Conservation (phyloP, 2,329 filamentous ascomycete genomes). For the Akanthomyces dipterigenus region DNA sequence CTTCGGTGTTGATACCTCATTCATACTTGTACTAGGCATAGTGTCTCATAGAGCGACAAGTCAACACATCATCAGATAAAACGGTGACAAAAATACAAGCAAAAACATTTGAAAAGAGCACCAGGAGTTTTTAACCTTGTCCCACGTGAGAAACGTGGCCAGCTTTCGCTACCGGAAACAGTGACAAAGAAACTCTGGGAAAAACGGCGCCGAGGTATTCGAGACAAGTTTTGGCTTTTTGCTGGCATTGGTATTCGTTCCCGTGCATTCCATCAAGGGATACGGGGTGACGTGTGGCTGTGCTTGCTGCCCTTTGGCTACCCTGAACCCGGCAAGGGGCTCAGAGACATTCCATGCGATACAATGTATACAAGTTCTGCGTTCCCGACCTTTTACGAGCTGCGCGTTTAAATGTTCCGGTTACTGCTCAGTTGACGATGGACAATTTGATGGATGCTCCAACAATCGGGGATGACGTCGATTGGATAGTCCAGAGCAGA, state of each 20-base stretch:
- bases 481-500: neutral
- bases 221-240: neutral
- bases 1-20: constrained; percentile 20
- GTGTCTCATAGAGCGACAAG: neutral
- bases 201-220: neutral
- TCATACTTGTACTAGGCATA: constrained; percentile 7
- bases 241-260: neutral
- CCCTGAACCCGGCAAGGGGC: neutral
- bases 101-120: neutral
- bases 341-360: constrained; percentile 1
- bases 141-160: neutral
- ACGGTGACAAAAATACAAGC: neutral
- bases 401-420: neutral
- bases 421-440: neutral
- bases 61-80: neutral
- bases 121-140: neutral
- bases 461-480: neutral
- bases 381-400: neutral
- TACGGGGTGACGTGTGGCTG: neutral
- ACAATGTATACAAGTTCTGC: neutral
- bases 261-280: neutral
- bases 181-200: too few relatives aligned
- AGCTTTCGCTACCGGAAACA: neutral
- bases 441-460: neutral
- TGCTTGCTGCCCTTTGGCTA: neutral